Percentiles rank a stretch among this genome's conserved stretches.
phyloP scores from a whole-genome alignment of 306 rosid genomes.

The Sechiopsis laciniata region DNA sequence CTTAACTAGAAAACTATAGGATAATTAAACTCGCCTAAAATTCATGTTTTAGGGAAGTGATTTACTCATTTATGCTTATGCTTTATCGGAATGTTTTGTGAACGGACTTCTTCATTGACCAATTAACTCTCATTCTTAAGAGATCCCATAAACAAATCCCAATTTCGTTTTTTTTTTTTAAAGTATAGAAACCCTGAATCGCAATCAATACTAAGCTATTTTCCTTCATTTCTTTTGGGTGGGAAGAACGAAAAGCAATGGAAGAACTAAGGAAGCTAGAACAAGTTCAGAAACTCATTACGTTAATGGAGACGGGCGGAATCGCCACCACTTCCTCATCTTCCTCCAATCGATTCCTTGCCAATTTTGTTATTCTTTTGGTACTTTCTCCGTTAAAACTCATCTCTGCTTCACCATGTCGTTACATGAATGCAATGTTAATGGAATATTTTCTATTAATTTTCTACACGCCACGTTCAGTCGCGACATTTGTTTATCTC shows the following conservation, averaged over 20 bases:
- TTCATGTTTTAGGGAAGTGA: no score
- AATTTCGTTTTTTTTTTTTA: no score
- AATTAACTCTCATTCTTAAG: no score
- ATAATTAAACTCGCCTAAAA: no score
- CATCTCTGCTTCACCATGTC: not conserved
- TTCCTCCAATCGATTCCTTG: conserved; percentile 41
- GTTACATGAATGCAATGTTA: not conserved
- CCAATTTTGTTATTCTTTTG: conserved; percentile 48
- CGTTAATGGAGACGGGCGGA: conserved; percentile 38
- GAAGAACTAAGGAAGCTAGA: conserved; percentile 48
- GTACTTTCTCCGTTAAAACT: conserved; percentile 17
- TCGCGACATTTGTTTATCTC: not conserved
- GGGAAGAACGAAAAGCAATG: conserved; percentile 24
- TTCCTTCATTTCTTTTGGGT: not conserved
- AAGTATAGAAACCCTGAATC: not conserved
- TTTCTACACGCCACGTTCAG: not conserved
- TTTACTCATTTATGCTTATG: no score
- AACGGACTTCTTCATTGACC: no score
- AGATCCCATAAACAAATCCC: no score
- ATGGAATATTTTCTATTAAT: not conserved
- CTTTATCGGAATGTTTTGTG: no score
- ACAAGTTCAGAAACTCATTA: conserved; percentile 39
- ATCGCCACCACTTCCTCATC: conserved; percentile 19
- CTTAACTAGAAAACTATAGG: no score
- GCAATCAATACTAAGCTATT: not conserved